phyloP scores from a whole-genome alignment of 2,329 filamentous ascomycete genomes.

The Pseudopyricularia javanii region DNA sequence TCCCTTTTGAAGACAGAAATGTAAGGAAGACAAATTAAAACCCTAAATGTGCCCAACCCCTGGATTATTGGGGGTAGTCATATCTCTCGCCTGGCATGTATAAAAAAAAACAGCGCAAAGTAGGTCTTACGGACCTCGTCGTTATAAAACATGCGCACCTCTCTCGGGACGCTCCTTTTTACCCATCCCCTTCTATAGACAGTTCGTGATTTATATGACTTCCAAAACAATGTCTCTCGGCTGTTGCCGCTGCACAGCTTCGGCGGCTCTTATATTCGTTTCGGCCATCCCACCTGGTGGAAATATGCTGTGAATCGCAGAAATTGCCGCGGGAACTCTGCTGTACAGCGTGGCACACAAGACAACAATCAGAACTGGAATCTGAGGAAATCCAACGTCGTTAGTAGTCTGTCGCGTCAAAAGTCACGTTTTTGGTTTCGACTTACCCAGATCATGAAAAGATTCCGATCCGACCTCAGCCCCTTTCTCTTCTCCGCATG shows the following conservation, averaged over 20 bases:
- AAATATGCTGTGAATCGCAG: background rate
- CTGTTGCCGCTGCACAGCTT: background rate
- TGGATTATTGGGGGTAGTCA: background rate
- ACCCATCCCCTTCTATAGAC: background rate
- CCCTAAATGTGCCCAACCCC: background rate
- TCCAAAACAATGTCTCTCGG: background rate
- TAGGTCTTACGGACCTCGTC: background rate
- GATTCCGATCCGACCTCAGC: constrained; percentile 49
- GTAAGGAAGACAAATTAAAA: background rate
- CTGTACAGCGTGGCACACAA: constrained; percentile 2
- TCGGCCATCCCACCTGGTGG: background rate
- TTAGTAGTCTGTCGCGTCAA: background rate
- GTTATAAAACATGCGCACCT: background rate
- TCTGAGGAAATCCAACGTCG: background rate
- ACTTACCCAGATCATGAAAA: constrained; percentile 59
- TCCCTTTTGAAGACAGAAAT: background rate
- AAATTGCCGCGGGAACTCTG: background rate
- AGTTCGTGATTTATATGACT: background rate
- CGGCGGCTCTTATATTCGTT: background rate
- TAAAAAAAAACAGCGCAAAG: background rate
- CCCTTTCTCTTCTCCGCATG: constrained; percentile 52
- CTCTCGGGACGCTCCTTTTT: background rate
- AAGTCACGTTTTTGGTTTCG: background rate
- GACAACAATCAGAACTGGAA: constrained; percentile 2
- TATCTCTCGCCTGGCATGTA: background rate